These are phyloP conservation scores for Larix sibirica DNA, from an alignment of 83 land plant species.

Conservation along the genomic window DNA sequence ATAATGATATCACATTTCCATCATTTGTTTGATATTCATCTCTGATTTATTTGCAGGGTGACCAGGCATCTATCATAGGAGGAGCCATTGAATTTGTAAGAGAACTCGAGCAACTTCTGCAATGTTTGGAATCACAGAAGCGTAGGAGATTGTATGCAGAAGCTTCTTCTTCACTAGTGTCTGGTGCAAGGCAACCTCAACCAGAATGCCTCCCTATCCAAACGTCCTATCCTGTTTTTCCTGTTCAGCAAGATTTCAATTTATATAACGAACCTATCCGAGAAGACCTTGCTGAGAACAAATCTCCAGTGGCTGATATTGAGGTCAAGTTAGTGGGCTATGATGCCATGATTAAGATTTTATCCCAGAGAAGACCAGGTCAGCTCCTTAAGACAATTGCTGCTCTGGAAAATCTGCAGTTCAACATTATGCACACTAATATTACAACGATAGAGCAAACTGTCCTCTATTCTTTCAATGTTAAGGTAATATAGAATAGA, in stretches of 20 bases:
- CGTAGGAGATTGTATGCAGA: slow-evolving; percentile 60
- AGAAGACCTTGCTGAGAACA: slow-evolving; percentile 69
- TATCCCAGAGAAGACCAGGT: slow-evolving; percentile 57
- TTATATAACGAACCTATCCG: slow-evolving; percentile 25
- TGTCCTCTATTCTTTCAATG: slow-evolving; percentile 73
- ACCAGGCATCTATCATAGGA: slow-evolving; percentile 92
- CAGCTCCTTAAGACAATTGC: slow-evolving; percentile 68
- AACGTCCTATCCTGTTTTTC: slow-evolving; percentile 21
- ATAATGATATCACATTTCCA: neutral
- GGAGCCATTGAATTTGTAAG: slow-evolving; percentile 93
- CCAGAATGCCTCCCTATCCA: slow-evolving; percentile 9
- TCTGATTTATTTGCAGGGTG: slow-evolving; percentile 55
- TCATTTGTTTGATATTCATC: slow-evolving; percentile 1
- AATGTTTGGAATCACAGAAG: slow-evolving; percentile 85
- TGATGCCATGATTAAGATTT: slow-evolving; percentile 69
- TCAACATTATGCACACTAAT: slow-evolving; percentile 71
- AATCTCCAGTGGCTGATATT: slow-evolving; percentile 70
- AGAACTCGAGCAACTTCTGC: slow-evolving; percentile 86
- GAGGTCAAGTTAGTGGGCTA: slow-evolving; percentile 72
- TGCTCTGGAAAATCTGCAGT: slow-evolving; percentile 65
- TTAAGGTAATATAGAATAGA: slow-evolving; percentile 43
- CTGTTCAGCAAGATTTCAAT: slow-evolving; percentile 16
- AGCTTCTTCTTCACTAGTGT: slow-evolving; percentile 14
- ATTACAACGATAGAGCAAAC: slow-evolving; percentile 82
- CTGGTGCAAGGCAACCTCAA: slow-evolving; percentile 10